Evolutionary conservation across 176 grass and related monocot genomes (phyloP).

Genomic region (Raddia distichophylla): DNA sequence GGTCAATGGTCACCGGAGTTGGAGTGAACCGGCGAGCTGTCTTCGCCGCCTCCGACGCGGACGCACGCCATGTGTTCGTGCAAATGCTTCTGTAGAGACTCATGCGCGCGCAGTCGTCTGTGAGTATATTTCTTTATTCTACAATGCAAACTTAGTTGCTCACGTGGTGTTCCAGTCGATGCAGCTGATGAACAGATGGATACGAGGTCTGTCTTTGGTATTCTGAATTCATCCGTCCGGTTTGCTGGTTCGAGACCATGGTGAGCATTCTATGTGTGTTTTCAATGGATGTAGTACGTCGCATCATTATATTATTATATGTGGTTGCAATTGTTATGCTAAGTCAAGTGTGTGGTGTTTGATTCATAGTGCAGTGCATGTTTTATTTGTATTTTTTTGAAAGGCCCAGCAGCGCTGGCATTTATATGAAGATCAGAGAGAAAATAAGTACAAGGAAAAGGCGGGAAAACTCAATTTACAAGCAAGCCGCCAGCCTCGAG

Average conservation of each 20-base stretch:
- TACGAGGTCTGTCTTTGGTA: background rate
- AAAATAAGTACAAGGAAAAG: too few relatives aligned
- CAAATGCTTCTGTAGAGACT: slow-evolving; percentile 12
- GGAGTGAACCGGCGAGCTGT: background rate
- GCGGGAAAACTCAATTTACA: too few relatives aligned
- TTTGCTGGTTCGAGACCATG: background rate
- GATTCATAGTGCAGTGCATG: too few relatives aligned
- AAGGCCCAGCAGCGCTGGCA: too few relatives aligned
- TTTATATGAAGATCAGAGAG: too few relatives aligned
- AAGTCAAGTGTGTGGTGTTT: background rate
- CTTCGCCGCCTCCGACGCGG: background rate
- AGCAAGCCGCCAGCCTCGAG: too few relatives aligned
- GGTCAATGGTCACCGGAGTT: background rate
- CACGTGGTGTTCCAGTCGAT: background rate
- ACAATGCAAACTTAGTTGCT: background rate
- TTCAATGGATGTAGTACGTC: background rate
- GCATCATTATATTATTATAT: background rate
- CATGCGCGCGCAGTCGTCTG: background rate
- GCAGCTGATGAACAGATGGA: background rate
- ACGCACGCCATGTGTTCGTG: slow-evolving; percentile 22
- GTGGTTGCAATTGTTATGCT: background rate
- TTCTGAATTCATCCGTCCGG: background rate
- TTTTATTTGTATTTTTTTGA: background rate
- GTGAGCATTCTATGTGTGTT: background rate
- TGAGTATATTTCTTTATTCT: background rate